Evolutionary conservation across 1,284 basidiomycete species (phyloP).

Genomic region (Lentinula novae-zelandiae): DNA sequence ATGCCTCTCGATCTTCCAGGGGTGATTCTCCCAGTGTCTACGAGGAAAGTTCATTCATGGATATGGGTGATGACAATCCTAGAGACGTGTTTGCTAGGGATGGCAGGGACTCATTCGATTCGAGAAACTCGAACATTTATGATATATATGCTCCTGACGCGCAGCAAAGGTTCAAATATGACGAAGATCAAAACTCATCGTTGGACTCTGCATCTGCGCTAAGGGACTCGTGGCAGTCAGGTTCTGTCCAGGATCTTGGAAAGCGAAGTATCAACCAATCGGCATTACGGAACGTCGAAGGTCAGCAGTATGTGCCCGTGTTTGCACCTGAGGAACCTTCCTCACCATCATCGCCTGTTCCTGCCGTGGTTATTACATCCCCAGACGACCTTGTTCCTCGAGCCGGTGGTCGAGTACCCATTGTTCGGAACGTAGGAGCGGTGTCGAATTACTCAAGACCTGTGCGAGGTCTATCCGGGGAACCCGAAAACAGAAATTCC

Average conservation of each 20-base stretch:
- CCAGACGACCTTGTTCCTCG: not conserved
- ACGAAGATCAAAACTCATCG: conserved; percentile 6
- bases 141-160: not conserved
- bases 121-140: conserved; percentile 2
- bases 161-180: conserved; percentile 7
- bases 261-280: conserved; percentile 1
- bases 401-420: conserved; percentile 3
- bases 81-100: not conserved
- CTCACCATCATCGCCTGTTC: conserved; percentile 8
- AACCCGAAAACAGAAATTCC: not conserved
- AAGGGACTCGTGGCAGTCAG: conserved; percentile 15
- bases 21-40: not conserved
- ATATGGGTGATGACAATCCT: not conserved
- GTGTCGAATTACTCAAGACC: conserved; percentile 12
- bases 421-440: conserved; percentile 3
- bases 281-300: not conserved
- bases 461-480: not conserved
- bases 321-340: not conserved
- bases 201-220: conserved; percentile 8
- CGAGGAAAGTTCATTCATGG: conserved; percentile 5
- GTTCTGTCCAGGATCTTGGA: not conserved
- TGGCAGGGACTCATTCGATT: conserved; percentile 9
- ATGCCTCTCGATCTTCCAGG: not conserved
- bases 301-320: not conserved
- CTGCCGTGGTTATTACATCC: conserved; percentile 8